phyloP scores from a whole-genome alignment of 352 stramenopile species.

The Pythium utonaiense region DNA sequence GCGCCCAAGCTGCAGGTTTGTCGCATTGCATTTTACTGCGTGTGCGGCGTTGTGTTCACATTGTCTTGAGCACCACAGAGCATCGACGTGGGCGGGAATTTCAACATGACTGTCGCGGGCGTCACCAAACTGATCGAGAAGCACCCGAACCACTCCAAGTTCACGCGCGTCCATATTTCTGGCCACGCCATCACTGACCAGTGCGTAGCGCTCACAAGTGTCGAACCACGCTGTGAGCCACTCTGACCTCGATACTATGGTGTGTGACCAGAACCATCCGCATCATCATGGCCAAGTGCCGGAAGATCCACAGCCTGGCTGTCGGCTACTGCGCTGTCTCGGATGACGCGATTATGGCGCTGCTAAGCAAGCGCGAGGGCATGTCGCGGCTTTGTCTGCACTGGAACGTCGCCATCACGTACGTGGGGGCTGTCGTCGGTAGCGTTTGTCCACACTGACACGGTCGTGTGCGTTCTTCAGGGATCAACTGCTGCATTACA shows the following conservation, averaged over 20 bases:
- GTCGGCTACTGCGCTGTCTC: conserved; percentile 85
- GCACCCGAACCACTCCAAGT: conserved; percentile 88
- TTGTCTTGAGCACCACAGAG: too few relatives aligned
- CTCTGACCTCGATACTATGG: too few relatives aligned
- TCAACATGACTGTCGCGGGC: conserved; percentile 86
- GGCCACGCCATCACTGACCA: conserved; percentile 79
- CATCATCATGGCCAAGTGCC: conserved; percentile 86
- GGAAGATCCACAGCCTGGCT: conserved; percentile 84
- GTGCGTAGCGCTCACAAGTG: conserved; percentile 29
- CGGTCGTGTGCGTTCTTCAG: conserved; percentile 24
- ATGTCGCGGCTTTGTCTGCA: conserved; percentile 77
- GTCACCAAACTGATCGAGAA: conserved; percentile 89
- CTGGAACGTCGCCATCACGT: conserved; percentile 88
- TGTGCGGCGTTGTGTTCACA: too few relatives aligned
- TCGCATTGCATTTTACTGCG: neutral
- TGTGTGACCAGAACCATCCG: conserved; percentile 63
- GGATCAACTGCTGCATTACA: conserved; percentile 77
- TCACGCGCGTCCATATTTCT: conserved; percentile 82
- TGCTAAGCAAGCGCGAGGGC: conserved; percentile 81
- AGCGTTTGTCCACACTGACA: neutral
- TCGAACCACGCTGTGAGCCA: too few relatives aligned
- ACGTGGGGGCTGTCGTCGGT: conserved; percentile 15
- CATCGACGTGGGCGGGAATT: conserved; percentile 83
- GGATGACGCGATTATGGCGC: conserved; percentile 79
- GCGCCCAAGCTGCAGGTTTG: conserved; percentile 77